Base-by-base conservation (phyloP, 2,329 filamentous ascomycete species). In the Trichoderma gracile region DNA sequence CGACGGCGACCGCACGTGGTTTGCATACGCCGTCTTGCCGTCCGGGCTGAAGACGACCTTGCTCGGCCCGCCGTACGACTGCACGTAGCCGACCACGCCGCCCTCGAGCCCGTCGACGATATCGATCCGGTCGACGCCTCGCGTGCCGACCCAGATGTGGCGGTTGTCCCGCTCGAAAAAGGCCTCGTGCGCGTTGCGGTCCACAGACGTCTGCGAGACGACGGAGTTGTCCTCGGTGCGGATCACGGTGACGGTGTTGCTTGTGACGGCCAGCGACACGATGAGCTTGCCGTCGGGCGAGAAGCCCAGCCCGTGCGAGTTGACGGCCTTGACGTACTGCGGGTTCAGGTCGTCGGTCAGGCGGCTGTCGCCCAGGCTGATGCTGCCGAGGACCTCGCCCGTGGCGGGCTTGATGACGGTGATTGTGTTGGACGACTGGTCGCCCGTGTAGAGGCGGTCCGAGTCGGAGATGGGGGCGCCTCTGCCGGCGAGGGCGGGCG, bases 1-100 rank as follows among this genome's bases (percentile, higher is more conserved):
- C n/a, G 63, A 65, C 8, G 67, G 40, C 1, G 62, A 65, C 5
- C 66, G 55, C 42, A 67, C 59, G 42, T 68, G 67, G 45, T 68
- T 68, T 2, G 65, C 63, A 27, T 68, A 67, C 12, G 66, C 66
- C 21, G 42, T 55, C 21, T 42, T 53, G 17, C 67, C 67, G 10
- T 68, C 63, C n/a, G 54, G 65, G 30, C 65, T 67, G 54, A 68
- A 68, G 14, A 68, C 62, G 17, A 68, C 62, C 17, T 68, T 68
- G 50, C 65, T 68, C 33, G 67, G 65, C 3, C 67, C 67, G 21
- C 65, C 67, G 5, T 49, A 61, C 10, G 67, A 67, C 14, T 53
- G 21, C 8, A 68, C 54, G 19, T 60, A 46, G 21, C 33, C 63
- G 1, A 68, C 19, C 3, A 66, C 52, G 14, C 59, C 67, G 27